A percentile compares a stretch with the other conserved stretches of the same genome.
These are phyloP conservation scores for Spathaspora arborariae DNA, from an alignment of 805 yeast species.

Conservation along the genomic window DNA sequence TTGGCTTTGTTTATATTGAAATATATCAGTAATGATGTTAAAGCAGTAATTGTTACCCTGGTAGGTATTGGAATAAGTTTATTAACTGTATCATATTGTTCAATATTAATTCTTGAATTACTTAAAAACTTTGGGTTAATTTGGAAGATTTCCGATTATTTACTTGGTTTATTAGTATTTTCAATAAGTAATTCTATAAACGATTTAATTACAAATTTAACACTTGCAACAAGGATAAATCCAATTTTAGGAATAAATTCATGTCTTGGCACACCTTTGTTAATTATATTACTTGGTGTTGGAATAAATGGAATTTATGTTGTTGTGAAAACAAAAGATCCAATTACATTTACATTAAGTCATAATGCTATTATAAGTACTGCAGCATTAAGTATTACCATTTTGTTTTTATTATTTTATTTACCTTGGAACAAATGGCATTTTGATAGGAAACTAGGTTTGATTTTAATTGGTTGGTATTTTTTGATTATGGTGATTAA, in stretches of 20 bases:
- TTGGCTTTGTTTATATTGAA: conserved; percentile 6
- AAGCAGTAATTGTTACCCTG: conserved; percentile 6
- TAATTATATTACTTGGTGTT: conserved; percentile 46
- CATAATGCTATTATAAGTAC: conserved; percentile 22
- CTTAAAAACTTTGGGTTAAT: conserved; percentile 45
- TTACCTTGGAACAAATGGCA: conserved; percentile 33
- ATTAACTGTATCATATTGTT: conserved; percentile 22
- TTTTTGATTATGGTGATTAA: conserved; percentile 17
- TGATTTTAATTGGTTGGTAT: conserved; percentile 19
- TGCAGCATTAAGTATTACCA: conserved; percentile 21
- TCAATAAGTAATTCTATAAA: conserved; percentile 51
- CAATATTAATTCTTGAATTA: conserved; percentile 21
- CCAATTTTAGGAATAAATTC: conserved; percentile 45
- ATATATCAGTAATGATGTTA: conserved; percentile 1
- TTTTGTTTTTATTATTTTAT: conserved; percentile 19
- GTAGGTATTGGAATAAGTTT: conserved; percentile 23
- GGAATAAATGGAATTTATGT: conserved; percentile 43
- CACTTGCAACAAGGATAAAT: conserved; percentile 38
- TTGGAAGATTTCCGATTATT: conserved; percentile 42
- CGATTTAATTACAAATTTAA: conserved; percentile 48
- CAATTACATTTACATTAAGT: conserved; percentile 18
- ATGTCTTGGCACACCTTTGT: conserved; percentile 52
- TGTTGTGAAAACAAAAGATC: conserved; percentile 11
- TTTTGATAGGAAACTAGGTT: conserved; percentile 29
- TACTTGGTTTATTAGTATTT: conserved; percentile 46